Percentiles rank a stretch among this genome's conserved stretches.
Conservation (phyloP, 805 yeast genomes). For the Komagataella ulmi region DNA sequence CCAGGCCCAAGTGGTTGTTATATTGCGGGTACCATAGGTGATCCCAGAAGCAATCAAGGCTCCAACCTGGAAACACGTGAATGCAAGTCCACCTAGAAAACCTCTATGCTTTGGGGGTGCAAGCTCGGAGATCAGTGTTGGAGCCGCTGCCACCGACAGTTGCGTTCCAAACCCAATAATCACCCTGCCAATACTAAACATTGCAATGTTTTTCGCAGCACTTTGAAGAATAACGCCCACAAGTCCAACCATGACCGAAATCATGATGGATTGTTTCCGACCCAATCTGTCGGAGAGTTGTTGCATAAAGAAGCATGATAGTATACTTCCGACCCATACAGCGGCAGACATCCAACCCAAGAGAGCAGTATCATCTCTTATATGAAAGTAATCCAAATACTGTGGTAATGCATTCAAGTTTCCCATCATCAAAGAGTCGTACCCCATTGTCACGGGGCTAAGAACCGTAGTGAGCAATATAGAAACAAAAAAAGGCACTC, state of each 20-base stretch:
- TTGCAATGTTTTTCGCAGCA: slow-evolving; percentile 20
- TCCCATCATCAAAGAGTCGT: slow-evolving; percentile 14
- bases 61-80: slow-evolving; percentile 16
- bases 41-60: slow-evolving; percentile 16
- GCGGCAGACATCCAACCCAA: slow-evolving; percentile 15
- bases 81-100: slow-evolving; percentile 13
- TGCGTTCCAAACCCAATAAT: slow-evolving; percentile 22
- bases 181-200: slow-evolving; percentile 22
- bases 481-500: neutral
- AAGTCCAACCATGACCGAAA: slow-evolving; percentile 12
- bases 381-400: slow-evolving; percentile 10
- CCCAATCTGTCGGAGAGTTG: slow-evolving; percentile 15
- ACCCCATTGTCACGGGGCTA: slow-evolving; percentile 10
- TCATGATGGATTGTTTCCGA: slow-evolving; percentile 15
- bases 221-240: slow-evolving; percentile 25
- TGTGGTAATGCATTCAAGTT: slow-evolving; percentile 13
- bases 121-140: slow-evolving; percentile 21
- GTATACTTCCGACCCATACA: slow-evolving; percentile 14
- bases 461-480: neutral
- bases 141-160: slow-evolving; percentile 18
- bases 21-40: slow-evolving; percentile 14
- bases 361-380: slow-evolving; percentile 7
- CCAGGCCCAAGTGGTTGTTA: slow-evolving; percentile 17
- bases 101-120: slow-evolving; percentile 18
- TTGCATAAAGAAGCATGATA: slow-evolving; percentile 13